phyloP scores from a whole-genome alignment of 1,284 basidiomycete species.

The Sanghuangporus baumii region DNA sequence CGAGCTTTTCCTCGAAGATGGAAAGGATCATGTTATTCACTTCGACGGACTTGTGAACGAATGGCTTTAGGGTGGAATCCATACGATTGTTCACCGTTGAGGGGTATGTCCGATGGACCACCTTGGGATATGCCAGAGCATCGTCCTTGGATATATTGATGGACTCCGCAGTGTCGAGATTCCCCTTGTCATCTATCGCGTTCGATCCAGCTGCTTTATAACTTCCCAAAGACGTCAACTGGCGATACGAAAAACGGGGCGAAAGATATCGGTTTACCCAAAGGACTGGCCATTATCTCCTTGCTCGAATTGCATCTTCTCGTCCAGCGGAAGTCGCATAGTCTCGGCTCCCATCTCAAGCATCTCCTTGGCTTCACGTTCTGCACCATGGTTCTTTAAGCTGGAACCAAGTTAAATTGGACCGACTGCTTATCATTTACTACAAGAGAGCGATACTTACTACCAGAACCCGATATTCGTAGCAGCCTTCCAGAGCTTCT shows the following conservation, averaged over 20 bases:
- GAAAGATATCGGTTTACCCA: slow-evolving; percentile 41
- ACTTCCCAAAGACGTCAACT: slow-evolving; percentile 27
- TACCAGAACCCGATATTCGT: slow-evolving; percentile 52
- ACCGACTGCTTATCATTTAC: not conserved
- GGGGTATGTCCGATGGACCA: slow-evolving; percentile 50
- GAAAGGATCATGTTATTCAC: slow-evolving; percentile 49
- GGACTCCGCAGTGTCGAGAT: slow-evolving; percentile 54
- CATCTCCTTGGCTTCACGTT: slow-evolving; percentile 48
- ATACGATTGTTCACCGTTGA: slow-evolving; percentile 45
- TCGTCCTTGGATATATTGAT: slow-evolving; percentile 66
- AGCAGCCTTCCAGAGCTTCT: slow-evolving; percentile 45
- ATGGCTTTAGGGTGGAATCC: slow-evolving; percentile 43
- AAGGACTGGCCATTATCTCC: slow-evolving; percentile 58
- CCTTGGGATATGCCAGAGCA: slow-evolving; percentile 47
- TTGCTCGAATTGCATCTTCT: slow-evolving; percentile 62
- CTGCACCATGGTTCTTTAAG: slow-evolving; percentile 54
- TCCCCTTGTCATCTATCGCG: slow-evolving; percentile 55
- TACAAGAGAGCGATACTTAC: slow-evolving; percentile 27
- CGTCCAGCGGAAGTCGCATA: slow-evolving; percentile 51
- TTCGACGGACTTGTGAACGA: slow-evolving; percentile 50
- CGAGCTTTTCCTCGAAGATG: slow-evolving; percentile 52
- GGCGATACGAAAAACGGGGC: not conserved
- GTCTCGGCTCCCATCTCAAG: slow-evolving; percentile 55
- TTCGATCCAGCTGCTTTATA: slow-evolving; percentile 62
- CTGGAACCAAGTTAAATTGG: slow-evolving; percentile 27